Conservation (phyloP, 257 asterid species). For the Scutellaria barbata region DNA sequence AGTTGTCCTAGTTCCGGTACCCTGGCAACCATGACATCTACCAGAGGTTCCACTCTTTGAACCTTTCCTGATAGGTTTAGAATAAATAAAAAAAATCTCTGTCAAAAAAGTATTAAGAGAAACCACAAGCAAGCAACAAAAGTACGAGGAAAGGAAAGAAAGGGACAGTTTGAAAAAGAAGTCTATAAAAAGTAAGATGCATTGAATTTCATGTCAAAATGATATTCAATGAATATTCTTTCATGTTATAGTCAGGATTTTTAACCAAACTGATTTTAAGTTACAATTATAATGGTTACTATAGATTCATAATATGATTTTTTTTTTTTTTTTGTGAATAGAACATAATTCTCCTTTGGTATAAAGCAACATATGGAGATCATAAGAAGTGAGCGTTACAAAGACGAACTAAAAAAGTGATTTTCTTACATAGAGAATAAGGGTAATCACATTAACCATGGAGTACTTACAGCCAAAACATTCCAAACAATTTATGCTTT, state of each 20-base stretch:
- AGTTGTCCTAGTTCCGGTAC: slow-evolving; percentile 49
- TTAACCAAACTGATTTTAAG: not conserved
- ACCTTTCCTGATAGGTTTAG: slow-evolving; percentile 51
- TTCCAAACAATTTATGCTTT: not conserved
- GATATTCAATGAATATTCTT: slow-evolving; percentile 11
- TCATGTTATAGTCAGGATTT: not conserved
- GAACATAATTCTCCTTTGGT: too few relatives aligned
- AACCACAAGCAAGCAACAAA: not conserved
- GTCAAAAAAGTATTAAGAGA: not conserved
- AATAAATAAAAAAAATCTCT: not conserved
- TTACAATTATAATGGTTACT: not conserved
- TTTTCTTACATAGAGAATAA: too few relatives aligned
- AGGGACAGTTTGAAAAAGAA: not conserved
- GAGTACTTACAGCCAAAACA: not conserved
- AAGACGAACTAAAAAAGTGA: slow-evolving; percentile 8
- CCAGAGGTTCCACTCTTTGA: slow-evolving; percentile 50
- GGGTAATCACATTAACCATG: not conserved
- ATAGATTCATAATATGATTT: not conserved
- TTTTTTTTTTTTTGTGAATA: too few relatives aligned
- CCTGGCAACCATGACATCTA: slow-evolving; percentile 59
- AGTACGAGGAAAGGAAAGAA: not conserved
- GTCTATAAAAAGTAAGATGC: not conserved
- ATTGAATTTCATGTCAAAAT: not conserved
- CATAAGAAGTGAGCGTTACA: not conserved
- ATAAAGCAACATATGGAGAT: not conserved